Conservation (phyloP, 2,329 filamentous ascomycete species). For the Nigrospora sphaerica region DNA sequence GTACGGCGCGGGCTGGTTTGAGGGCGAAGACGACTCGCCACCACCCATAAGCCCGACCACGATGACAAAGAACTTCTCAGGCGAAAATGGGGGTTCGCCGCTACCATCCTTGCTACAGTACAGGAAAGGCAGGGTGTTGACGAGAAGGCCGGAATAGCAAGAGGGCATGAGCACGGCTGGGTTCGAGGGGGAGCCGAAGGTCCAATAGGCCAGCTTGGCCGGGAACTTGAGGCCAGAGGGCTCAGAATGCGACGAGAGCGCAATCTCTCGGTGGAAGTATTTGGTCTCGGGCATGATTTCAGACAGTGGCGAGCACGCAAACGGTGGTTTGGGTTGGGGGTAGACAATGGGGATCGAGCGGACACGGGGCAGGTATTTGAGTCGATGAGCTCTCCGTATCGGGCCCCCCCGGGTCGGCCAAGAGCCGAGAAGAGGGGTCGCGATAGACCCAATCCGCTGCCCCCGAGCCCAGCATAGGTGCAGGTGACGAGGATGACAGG, state of each 20-base stretch:
- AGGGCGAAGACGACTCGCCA: conserved; percentile 45
- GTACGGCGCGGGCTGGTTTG: conserved; percentile 28
- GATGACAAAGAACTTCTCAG: conserved; percentile 37
- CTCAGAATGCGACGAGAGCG: background rate
- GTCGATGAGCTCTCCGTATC: no score
- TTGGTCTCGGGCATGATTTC: background rate
- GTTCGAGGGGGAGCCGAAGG: conserved; percentile 2
- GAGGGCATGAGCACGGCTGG: conserved; percentile 2
- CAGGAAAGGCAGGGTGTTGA: conserved; percentile 1
- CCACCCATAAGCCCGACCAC: conserved; percentile 45
- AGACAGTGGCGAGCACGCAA: no score
- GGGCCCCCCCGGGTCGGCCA: no score
- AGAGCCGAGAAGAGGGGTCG: no score
- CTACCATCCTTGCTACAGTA: background rate
- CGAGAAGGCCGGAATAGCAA: conserved; percentile 1
- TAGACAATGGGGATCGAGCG: no score
- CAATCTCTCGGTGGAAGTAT: background rate
- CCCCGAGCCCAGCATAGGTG: no score
- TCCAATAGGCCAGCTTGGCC: conserved; percentile 2
- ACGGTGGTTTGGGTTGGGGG: no score
- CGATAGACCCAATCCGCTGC: no score
- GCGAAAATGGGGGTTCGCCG: background rate
- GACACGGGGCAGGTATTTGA: no score
- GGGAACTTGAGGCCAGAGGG: background rate
- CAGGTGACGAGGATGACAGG: no score